Evolutionary conservation across 192 early-diverging fungal species (phyloP).

Genomic region (Powellomyces hirtus): DNA sequence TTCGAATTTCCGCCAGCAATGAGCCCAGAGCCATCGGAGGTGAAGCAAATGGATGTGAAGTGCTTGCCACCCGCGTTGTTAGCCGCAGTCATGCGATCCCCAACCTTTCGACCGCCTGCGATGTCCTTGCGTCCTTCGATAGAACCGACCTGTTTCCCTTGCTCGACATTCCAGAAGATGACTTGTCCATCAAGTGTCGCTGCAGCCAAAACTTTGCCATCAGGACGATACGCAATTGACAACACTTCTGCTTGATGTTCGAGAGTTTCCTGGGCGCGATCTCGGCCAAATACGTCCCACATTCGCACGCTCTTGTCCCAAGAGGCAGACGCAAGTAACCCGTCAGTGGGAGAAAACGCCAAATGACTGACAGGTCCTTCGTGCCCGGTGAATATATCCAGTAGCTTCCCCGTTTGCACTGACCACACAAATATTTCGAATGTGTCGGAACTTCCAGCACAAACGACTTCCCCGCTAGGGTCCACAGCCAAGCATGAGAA

Average conservation of each 20-base stretch:
- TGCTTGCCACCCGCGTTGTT: slow-evolving; percentile 82
- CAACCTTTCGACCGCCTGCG: slow-evolving; percentile 74
- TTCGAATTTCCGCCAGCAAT: slow-evolving; percentile 94
- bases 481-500: slow-evolving; percentile 93
- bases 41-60: slow-evolving; percentile 93
- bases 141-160: slow-evolving; percentile 63
- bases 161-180: slow-evolving; percentile 88
- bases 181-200: slow-evolving; percentile 92
- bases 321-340: slow-evolving; percentile 77
- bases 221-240: slow-evolving; percentile 82
- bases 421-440: slow-evolving; percentile 99
- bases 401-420: slow-evolving; percentile 95
- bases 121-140: slow-evolving; percentile 96
- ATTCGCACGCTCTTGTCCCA: slow-evolving; percentile 90
- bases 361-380: slow-evolving; percentile 85
- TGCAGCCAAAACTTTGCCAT: slow-evolving; percentile 83
- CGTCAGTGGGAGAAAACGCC: slow-evolving; percentile 81
- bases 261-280: slow-evolving; percentile 72
- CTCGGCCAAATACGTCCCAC: slow-evolving; percentile 94
- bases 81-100: slow-evolving; percentile 77
- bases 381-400: slow-evolving; percentile 93
- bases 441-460: slow-evolving; percentile 88
- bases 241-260: slow-evolving; percentile 82
- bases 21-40: slow-evolving; percentile 87
- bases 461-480: slow-evolving; percentile 93